Percentiles rank a stretch among this genome's conserved stretches.
phyloP scores from a whole-genome alignment of 2,329 filamentous ascomycete species.

The Cladosporium sp. region DNA sequence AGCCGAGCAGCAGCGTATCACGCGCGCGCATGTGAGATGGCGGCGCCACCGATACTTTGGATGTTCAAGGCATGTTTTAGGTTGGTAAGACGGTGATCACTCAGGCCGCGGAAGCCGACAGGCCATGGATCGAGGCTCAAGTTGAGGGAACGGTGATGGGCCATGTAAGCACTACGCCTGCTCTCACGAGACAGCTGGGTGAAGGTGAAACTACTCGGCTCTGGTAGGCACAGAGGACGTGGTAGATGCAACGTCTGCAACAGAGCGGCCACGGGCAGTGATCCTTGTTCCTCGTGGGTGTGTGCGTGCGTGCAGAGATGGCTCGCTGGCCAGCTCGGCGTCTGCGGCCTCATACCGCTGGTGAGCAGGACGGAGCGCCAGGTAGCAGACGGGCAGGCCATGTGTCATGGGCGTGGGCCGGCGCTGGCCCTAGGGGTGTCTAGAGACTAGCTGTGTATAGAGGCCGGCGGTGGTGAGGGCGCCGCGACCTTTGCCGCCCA shows the following conservation, averaged over 20 bases:
- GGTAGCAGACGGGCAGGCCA: slow-evolving; percentile 1
- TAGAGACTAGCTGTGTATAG: no score
- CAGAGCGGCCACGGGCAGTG: background rate
- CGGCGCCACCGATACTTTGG: no score
- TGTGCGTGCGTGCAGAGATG: no score
- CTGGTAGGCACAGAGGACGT: no score
- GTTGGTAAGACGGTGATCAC: slow-evolving; percentile 10
- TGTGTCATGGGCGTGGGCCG: slow-evolving; percentile 5
- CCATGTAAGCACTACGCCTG: no score
- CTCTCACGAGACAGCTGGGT: no score
- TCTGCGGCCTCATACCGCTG: background rate
- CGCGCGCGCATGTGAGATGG: slow-evolving; percentile 1
- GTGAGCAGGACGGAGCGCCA: background rate
- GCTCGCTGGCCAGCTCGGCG: background rate
- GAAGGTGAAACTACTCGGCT: no score
- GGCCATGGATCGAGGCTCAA: no score
- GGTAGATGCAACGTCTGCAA: background rate
- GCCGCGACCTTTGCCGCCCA: slow-evolving; percentile 4
- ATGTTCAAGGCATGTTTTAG: background rate
- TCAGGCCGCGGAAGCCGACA: background rate
- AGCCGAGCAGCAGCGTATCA: background rate
- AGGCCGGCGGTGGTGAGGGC: no score
- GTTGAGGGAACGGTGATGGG: background rate
- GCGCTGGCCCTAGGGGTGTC: background rate
- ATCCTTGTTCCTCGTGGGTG: no score